phyloP scores from a whole-genome alignment of 1,139 yeast genomes.

The Candida labiduridarum region DNA sequence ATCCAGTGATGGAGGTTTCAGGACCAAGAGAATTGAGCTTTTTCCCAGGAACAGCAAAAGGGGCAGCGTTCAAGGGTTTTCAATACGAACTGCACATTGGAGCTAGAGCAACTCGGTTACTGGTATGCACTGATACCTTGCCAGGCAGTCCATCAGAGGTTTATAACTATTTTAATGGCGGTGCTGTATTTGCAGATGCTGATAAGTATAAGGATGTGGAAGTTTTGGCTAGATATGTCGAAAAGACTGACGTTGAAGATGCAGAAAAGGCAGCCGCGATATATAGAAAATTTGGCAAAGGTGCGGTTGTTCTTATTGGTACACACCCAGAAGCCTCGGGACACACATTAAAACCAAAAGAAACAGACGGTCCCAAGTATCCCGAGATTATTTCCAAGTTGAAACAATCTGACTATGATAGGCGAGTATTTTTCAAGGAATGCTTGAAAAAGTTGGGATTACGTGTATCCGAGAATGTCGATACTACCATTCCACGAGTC shows the following conservation, averaged over 20 bases:
- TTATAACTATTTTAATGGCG: constrained; percentile 76
- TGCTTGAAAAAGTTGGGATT: constrained; percentile 65
- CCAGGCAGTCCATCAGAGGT: constrained; percentile 26
- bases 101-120: constrained; percentile 59
- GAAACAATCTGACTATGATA: constrained; percentile 41
- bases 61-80: constrained; percentile 82
- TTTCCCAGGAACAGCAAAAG: constrained; percentile 81
- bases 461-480: constrained; percentile 56
- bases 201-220: constrained; percentile 59
- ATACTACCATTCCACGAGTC: constrained; percentile 59
- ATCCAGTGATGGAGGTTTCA: constrained; percentile 69
- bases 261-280: constrained; percentile 70
- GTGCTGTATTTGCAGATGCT: constrained; percentile 82
- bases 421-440: constrained; percentile 58
- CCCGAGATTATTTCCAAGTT: constrained; percentile 41
- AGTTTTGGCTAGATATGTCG: constrained; percentile 67
- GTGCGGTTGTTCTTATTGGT: constrained; percentile 78
- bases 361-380: constrained; percentile 27
- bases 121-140: constrained; percentile 33
- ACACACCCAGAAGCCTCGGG: constrained; percentile 89
- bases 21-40: constrained; percentile 82
- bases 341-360: constrained; percentile 38
- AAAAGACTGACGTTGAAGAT: constrained; percentile 39
- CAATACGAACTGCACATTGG: constrained; percentile 76
- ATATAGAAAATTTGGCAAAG: constrained; percentile 68